A percentile compares a stretch with the other conserved stretches of the same genome.
Conservation (phyloP, 192 early-diverging fungal species). For the Backusella liffmaniae region DNA sequence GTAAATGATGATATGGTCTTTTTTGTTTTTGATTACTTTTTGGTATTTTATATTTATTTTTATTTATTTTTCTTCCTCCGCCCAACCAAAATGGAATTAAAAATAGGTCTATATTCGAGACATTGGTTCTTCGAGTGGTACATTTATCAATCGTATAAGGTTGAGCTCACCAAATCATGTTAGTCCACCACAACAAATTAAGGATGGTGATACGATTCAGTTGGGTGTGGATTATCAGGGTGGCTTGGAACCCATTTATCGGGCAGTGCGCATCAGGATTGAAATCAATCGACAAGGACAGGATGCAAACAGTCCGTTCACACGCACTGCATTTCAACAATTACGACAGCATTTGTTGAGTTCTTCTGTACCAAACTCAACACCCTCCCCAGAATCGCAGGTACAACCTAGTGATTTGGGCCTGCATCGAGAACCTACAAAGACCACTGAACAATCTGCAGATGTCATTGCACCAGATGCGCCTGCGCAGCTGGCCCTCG, state of each 20-base stretch:
- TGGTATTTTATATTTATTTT: background rate
- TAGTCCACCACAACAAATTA: constrained; percentile 72
- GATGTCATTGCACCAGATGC: background rate
- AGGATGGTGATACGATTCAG: constrained; percentile 91
- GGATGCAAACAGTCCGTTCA: constrained; percentile 41
- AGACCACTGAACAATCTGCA: background rate
- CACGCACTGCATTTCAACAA: constrained; percentile 33
- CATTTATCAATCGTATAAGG: constrained; percentile 93
- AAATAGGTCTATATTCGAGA: constrained; percentile 86
- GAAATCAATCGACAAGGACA: constrained; percentile 74
- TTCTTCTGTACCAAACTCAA: background rate
- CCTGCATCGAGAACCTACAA: constrained; percentile 6
- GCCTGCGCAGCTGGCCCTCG: background rate
- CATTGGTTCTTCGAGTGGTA: constrained; percentile 94
- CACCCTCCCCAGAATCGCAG: background rate
- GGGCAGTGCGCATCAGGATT: constrained; percentile 86
- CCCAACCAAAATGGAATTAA: background rate
- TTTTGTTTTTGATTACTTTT: background rate
- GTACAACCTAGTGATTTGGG: background rate
- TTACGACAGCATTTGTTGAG: background rate
- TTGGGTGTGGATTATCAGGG: constrained; percentile 97
- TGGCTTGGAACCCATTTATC: constrained; percentile 80
- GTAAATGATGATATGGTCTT: constrained; percentile 21
- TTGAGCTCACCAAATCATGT: constrained; percentile 85
- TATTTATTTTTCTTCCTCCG: background rate